Base-by-base conservation (phyloP, 345 rosid genomes). In the Kandelia obovata region DNA sequence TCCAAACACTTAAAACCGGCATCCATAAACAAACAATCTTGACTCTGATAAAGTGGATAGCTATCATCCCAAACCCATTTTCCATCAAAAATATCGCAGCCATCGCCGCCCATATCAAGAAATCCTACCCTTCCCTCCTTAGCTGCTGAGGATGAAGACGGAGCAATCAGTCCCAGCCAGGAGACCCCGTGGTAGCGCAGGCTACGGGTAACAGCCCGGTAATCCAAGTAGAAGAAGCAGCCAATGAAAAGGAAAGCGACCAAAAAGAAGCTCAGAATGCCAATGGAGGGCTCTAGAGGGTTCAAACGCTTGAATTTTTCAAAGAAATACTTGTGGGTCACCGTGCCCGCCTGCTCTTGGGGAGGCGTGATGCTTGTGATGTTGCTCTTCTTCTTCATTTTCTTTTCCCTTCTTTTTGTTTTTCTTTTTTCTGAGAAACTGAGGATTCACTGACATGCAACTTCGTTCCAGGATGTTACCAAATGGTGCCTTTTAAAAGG, bases 1-100 rank as follows among this genome's bases (percentile, higher is more conserved):
- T 89, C 91, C 20, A 75, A 67, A 64, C 94, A 89, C 67, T 91
- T 83, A 72, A 89, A 88, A 53, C 89, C 91, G 47, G 5, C 26
- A 75, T 89, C 94, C 0, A 81, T 28, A 68, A 80, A 83, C 30
- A 71, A 75, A 52, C 94, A 89, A 71, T 85, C 81, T 62, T 71
- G 77, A 70, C 89, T 89, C 58, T 80, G 79, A 63, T 89, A 89
- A 58, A 86, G 57, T 7, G 94, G 94, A 70, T 89, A 85, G 30
- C 68, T 57, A 53, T 85, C 86, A 31, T 86, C 91, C 91, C 91
- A 89, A 64, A 85, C 81, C 94, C 94, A 89, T 65, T 82, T 83
- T 39, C 94, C 94, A 80, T 85, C 79, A 71, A 85, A 89, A 62
- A 83, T 64, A 75, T 89, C 85, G 68, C 95, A 89, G 11, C 73